A percentile compares a stretch with the other conserved stretches of the same genome.
These are phyloP conservation scores for Strobilomyces dryophilus DNA, from an alignment of 768 basidiomycete genomes.

Conservation along the genomic window DNA sequence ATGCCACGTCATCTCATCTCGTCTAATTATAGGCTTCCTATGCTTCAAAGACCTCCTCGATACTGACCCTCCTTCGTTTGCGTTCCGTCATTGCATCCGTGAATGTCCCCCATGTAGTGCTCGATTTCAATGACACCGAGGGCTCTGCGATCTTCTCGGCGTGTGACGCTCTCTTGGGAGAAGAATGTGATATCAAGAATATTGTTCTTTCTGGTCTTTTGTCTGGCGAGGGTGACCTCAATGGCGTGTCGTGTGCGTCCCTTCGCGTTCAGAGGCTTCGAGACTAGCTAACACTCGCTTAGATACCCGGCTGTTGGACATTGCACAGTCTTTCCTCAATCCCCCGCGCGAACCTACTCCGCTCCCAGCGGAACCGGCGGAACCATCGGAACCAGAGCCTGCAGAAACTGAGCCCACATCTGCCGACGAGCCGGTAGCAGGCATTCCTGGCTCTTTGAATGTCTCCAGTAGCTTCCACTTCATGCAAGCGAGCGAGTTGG, in stretches of 20 bases:
- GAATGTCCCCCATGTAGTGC: constrained; percentile 37
- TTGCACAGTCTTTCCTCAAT: constrained; percentile 50
- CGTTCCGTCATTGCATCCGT: constrained; percentile 46
- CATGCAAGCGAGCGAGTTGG: constrained; percentile 79
- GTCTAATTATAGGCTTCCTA: constrained; percentile 38
- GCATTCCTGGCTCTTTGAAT: constrained; percentile 36
- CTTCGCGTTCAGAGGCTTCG: not conserved
- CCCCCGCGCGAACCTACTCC: constrained; percentile 36
- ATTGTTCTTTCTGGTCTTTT: constrained; percentile 53
- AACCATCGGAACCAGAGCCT: constrained; percentile 28
- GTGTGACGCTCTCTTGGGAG: constrained; percentile 52
- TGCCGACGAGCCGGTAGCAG: constrained; percentile 33
- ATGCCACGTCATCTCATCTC: not conserved
- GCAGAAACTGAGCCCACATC: constrained; percentile 29
- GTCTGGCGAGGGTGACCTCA: constrained; percentile 52
- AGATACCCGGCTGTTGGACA: constrained; percentile 63
- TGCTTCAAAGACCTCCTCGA: constrained; percentile 40
- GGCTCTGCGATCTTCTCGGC: constrained; percentile 49
- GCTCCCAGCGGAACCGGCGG: constrained; percentile 30
- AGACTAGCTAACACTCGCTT: constrained; percentile 4
- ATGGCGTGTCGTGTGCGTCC: constrained; percentile 62
- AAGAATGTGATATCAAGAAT: constrained; percentile 48
- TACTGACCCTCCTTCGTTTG: constrained; percentile 59
- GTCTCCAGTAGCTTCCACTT: constrained; percentile 65
- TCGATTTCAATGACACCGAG: constrained; percentile 50